These are phyloP conservation scores for Antitrichia curtipendula DNA, from an alignment of 225 moss, liverwort and hornwort species.

Conservation along the genomic window DNA sequence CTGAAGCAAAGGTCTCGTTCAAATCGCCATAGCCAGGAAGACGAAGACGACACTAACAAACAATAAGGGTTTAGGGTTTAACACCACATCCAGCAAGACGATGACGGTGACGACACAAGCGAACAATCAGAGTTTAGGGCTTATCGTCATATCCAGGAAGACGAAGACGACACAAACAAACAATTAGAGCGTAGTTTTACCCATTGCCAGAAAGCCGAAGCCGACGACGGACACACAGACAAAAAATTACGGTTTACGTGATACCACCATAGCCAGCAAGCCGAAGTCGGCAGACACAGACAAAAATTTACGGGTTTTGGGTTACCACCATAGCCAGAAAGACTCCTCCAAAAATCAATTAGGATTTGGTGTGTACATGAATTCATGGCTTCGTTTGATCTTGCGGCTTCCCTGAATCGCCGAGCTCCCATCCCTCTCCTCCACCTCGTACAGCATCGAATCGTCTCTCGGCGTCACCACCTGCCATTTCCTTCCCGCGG, in stretches of 20 bases:
- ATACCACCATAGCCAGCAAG: not conserved
- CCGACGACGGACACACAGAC: not conserved
- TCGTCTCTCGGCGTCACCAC: slow-evolving; percentile 14
- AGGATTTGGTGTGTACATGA: slow-evolving; percentile 16
- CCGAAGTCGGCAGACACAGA: not conserved
- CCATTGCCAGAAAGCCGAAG: not conserved
- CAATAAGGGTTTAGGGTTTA: not conserved
- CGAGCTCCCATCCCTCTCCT: not conserved
- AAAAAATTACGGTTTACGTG: not conserved
- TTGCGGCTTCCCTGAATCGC: slow-evolving; percentile 14
- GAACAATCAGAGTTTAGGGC: not conserved
- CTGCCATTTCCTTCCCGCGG: slow-evolving; percentile 37
- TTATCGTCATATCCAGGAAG: not conserved
- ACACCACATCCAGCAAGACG: not conserved
- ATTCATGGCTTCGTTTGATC: slow-evolving; percentile 48
- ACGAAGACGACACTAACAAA: not conserved
- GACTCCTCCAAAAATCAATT: not conserved
- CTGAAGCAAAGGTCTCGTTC: not conserved
- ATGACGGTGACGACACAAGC: not conserved
- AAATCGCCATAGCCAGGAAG: not conserved
- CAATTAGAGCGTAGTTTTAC: too few relatives aligned
- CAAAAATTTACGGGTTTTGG: not conserved
- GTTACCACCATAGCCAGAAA: not conserved
- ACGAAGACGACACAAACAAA: not conserved
- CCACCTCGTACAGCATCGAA: slow-evolving; percentile 22